Percentiles rank a stretch among this genome's conserved stretches.
Evolutionary conservation across 345 rosid species (phyloP).

Genomic region (Iberis pinnata): DNA sequence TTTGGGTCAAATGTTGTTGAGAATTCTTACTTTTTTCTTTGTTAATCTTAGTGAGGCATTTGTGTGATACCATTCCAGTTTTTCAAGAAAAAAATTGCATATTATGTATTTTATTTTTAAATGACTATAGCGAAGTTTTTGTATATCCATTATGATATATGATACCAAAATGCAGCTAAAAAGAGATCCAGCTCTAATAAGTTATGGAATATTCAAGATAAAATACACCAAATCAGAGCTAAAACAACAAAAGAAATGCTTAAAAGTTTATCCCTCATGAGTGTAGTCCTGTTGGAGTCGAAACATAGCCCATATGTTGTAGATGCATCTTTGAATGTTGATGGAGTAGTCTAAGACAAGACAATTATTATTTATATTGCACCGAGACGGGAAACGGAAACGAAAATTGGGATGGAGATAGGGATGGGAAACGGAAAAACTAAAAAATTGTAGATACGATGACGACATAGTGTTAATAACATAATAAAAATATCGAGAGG

Average conservation of each 20-base stretch:
- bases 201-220: constrained; percentile 82
- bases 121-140: background rate
- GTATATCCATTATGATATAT: constrained; percentile 12
- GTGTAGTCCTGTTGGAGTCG: constrained; percentile 38
- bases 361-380: constrained; percentile 20
- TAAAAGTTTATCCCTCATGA: constrained; percentile 40
- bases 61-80: constrained; percentile 6
- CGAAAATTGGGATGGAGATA: too few relatives aligned
- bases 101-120: constrained; percentile 6
- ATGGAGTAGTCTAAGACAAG: constrained; percentile 29
- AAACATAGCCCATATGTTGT: constrained; percentile 28
- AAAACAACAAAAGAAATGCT: constrained; percentile 84
- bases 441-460: too few relatives aligned
- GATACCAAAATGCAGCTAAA: constrained; percentile 44
- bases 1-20: constrained; percentile 14
- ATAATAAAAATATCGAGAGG: too few relatives aligned
- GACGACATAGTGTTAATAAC: too few relatives aligned
- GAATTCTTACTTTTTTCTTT: constrained; percentile 1
- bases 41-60: constrained; percentile 7
- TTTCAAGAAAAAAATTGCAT: constrained; percentile 12
- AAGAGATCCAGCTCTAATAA: constrained; percentile 43
- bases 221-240: constrained; percentile 78
- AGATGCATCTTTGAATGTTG: constrained; percentile 33
- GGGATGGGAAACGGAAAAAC: too few relatives aligned
- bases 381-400: too few relatives aligned